A percentile compares a stretch with the other conserved stretches of the same genome.
phyloP scores from a whole-genome alignment of 352 stramenopile species.

The Thraustochytrium sp. region DNA sequence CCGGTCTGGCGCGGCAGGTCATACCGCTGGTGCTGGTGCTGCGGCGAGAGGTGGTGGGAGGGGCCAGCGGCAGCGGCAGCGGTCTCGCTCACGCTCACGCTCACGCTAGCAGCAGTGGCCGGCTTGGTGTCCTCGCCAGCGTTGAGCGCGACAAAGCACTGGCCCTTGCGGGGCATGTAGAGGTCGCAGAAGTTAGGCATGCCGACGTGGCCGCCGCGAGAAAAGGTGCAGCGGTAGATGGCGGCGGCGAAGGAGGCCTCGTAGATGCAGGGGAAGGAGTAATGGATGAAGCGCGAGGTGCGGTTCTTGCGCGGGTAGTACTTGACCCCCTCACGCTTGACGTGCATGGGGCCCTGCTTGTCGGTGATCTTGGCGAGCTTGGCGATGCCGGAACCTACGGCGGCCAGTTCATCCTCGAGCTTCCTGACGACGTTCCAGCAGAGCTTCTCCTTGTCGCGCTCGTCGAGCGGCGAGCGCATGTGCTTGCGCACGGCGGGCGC shows the following conservation, averaged over 20 bases:
- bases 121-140: not conserved
- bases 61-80: too few relatives aligned
- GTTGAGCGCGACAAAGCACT: not conserved
- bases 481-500: not conserved
- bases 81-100: too few relatives aligned
- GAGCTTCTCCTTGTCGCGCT: not conserved
- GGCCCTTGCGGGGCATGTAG: not conserved
- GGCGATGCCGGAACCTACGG: not conserved
- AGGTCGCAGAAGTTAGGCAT: not conserved
- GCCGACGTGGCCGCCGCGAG: not conserved
- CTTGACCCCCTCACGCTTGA: not conserved
- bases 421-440: not conserved
- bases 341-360: not conserved
- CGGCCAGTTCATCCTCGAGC: not conserved
- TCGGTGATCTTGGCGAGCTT: not conserved
- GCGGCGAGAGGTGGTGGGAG: too few relatives aligned
- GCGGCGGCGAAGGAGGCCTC: not conserved
- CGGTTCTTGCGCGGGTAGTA: not conserved
- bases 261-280: not conserved
- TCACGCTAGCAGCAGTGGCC: not conserved
- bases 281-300: not conserved
- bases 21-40: too few relatives aligned
- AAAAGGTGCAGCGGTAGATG: not conserved
- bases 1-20: too few relatives aligned
- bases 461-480: constrained; percentile 1